These are phyloP conservation scores for Entomortierella beljakovae DNA, from an alignment of 192 early-diverging fungal species.

Conservation along the genomic window DNA sequence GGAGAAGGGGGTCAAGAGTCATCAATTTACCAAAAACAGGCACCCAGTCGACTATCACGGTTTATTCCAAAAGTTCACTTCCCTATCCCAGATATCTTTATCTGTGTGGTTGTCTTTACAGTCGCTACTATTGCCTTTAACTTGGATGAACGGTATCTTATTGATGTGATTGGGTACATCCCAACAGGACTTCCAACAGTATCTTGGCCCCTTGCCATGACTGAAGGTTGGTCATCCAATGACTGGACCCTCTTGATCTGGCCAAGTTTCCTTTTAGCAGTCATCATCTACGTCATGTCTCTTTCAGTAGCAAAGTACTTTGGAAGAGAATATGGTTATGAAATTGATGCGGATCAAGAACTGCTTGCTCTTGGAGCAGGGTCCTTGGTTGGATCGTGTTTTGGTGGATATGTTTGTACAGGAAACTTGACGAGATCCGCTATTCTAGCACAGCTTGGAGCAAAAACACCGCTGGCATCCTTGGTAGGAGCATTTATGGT, in stretches of 20 bases:
- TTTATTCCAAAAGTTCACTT: slow-evolving; percentile 36
- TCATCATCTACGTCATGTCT: slow-evolving; percentile 54
- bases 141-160: slow-evolving; percentile 25
- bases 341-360: slow-evolving; percentile 53
- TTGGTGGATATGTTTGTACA: slow-evolving; percentile 43
- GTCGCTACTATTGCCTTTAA: slow-evolving; percentile 33
- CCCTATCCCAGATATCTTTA: slow-evolving; percentile 51
- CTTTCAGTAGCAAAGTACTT: slow-evolving; percentile 50
- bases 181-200: slow-evolving; percentile 43
- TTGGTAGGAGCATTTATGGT: slow-evolving; percentile 40
- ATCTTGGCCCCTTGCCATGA: slow-evolving; percentile 25
- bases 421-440: slow-evolving; percentile 47
- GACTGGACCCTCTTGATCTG: slow-evolving; percentile 28
- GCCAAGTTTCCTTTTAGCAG: slow-evolving; percentile 46
- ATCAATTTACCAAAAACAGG: too few relatives aligned
- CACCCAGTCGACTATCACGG: background rate
- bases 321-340: slow-evolving; percentile 44
- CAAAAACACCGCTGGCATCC: slow-evolving; percentile 39
- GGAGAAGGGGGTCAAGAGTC: background rate
- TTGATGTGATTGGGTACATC: slow-evolving; percentile 49
- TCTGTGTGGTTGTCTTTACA: slow-evolving; percentile 50
- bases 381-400: slow-evolving; percentile 48
- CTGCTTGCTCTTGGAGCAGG: slow-evolving; percentile 50
- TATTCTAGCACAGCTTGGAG: slow-evolving; percentile 38
- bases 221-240: slow-evolving; percentile 1